These are phyloP conservation scores for Solanum paucissectum DNA, from an alignment of 257 asterid genomes.

Conservation along the genomic window DNA sequence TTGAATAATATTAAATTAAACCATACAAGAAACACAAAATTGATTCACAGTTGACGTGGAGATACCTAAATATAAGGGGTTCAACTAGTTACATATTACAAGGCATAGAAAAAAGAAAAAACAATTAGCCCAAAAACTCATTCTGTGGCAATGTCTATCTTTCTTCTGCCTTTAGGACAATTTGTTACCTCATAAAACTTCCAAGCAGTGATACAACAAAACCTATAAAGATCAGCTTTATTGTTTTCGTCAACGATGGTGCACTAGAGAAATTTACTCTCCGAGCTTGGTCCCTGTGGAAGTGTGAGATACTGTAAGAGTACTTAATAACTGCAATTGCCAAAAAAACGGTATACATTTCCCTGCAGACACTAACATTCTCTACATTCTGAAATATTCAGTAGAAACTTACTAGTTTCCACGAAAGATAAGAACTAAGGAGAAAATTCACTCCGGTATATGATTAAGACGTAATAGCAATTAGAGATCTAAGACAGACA, in stretches of 20 bases:
- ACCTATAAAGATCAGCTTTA: constrained; percentile 8
- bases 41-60: not conserved
- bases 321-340: not conserved
- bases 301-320: not conserved
- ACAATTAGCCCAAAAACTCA: not conserved
- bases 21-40: not conserved
- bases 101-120: constrained; percentile 12
- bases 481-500: not conserved
- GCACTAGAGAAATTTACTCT: constrained; percentile 61
- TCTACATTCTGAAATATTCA: not conserved
- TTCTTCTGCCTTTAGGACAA: not conserved
- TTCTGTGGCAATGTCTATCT: not conserved
- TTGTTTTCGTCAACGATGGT: constrained; percentile 13
- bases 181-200: not conserved
- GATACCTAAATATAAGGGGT: not conserved
- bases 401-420: not conserved
- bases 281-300: constrained; percentile 59
- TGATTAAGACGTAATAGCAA: not conserved
- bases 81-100: not conserved
- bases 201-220: not conserved
- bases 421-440: not conserved
- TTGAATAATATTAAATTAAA: not conserved
- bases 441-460: not conserved
- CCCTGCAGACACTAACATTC: not conserved
- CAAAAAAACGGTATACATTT: not conserved